Percentiles rank a stretch among this genome's conserved stretches.
Conservation (phyloP, 2,329 filamentous ascomycete species). For the Aspergillus sp. region DNA sequence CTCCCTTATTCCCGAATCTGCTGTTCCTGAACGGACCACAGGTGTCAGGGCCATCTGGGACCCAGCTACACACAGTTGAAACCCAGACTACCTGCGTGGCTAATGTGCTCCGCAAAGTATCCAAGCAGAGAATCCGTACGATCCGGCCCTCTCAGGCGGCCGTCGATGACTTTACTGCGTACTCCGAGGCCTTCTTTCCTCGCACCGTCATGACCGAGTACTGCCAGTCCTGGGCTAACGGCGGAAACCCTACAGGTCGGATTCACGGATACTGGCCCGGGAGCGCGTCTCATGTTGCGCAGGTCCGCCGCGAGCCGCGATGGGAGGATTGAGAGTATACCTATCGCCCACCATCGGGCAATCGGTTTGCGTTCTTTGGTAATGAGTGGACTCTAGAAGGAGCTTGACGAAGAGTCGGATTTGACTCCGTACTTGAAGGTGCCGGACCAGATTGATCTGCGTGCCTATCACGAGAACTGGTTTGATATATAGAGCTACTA, state of each 20-base stretch:
- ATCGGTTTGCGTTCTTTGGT: constrained; percentile 59
- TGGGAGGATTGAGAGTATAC: constrained; percentile 62
- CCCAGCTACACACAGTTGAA: constrained; percentile 66
- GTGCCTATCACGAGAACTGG: constrained; percentile 69
- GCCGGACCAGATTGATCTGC: constrained; percentile 59
- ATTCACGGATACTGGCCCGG: constrained; percentile 72
- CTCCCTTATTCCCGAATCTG: constrained; percentile 67
- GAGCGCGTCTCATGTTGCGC: constrained; percentile 61
- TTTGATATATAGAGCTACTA: constrained; percentile 45
- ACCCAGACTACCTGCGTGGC: constrained; percentile 65
- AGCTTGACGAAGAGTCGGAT: constrained; percentile 57
- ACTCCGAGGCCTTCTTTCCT: constrained; percentile 51
- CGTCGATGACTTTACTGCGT: constrained; percentile 55
- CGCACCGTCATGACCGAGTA: constrained; percentile 53
- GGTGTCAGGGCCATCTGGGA: constrained; percentile 63
- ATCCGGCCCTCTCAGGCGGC: constrained; percentile 59
- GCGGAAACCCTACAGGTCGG: constrained; percentile 59
- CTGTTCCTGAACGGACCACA: constrained; percentile 53
- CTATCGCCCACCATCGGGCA: constrained; percentile 44
- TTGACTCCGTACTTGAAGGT: constrained; percentile 63
- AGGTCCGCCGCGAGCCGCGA: constrained; percentile 54
- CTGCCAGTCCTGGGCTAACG: constrained; percentile 73
- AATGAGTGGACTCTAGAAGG: constrained; percentile 65
- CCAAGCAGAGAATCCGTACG: constrained; percentile 64
- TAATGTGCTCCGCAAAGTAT: constrained; percentile 66